A percentile compares a stretch with the other conserved stretches of the same genome.
Conservation (phyloP, 257 asterid species). For the Marsdenia floribunda region DNA sequence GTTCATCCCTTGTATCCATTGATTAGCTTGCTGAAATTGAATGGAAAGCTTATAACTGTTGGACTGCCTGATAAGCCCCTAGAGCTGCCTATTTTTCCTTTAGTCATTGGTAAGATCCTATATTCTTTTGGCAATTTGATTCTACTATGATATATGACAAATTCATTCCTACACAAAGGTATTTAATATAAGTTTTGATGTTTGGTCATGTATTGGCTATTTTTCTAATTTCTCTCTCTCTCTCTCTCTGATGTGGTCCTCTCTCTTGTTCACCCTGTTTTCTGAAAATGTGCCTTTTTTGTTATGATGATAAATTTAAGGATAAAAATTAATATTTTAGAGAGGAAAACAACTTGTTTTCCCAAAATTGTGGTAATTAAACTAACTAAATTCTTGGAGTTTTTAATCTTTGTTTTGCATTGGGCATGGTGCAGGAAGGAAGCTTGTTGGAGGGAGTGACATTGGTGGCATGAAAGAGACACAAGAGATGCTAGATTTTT, state of each 20-base stretch:
- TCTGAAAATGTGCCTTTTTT: neutral
- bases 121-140: neutral
- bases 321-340: neutral
- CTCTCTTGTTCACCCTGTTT: neutral
- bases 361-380: no score
- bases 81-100: conserved; percentile 55
- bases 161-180: neutral
- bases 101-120: conserved; percentile 42
- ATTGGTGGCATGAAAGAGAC: conserved; percentile 64
- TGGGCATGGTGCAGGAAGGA: conserved; percentile 33
- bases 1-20: conserved; percentile 48
- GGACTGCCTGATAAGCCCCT: conserved; percentile 59
- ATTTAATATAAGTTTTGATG: neutral
- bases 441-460: conserved; percentile 55
- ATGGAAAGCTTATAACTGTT: conserved; percentile 53
- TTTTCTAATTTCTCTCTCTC: neutral
- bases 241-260: neutral
- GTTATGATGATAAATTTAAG: neutral
- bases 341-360: no score
- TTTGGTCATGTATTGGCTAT: neutral
- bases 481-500: conserved; percentile 64
- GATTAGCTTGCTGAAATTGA: conserved; percentile 47
- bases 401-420: neutral
- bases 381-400: no score
- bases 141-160: neutral